Conservation (phyloP, 495 filamentous ascomycete genomes). For the Evansstolkia leycettana region DNA sequence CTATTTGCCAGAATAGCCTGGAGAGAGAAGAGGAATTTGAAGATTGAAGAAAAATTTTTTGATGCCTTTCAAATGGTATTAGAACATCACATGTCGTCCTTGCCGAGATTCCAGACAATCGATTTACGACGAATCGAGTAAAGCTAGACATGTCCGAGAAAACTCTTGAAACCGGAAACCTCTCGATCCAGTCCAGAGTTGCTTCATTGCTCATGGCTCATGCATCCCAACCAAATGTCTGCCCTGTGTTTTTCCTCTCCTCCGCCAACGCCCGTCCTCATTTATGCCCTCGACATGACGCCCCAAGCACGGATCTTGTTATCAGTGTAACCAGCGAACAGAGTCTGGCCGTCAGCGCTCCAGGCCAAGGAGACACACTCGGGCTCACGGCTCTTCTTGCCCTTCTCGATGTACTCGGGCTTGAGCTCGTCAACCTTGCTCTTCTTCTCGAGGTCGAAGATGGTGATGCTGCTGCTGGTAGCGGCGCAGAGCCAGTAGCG, state of each 20-base stretch:
- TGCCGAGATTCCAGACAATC: conserved; percentile 28
- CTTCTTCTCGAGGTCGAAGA: conserved; percentile 99
- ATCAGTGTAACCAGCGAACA: conserved; percentile 99
- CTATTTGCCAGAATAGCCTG: no score
- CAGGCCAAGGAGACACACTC: conserved; percentile 97
- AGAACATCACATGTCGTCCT: conserved; percentile 28
- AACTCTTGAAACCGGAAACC: conserved; percentile 13
- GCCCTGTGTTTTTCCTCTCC: conserved; percentile 8
- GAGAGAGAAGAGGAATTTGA: conserved; percentile 5
- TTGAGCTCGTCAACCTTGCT: conserved; percentile 99
- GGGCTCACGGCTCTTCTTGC: conserved; percentile 98
- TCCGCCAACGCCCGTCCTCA: conserved; percentile 14
- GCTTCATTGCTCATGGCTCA: conserved; percentile 40
- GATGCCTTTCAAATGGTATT: conserved; percentile 28
- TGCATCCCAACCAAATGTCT: conserved; percentile 34
- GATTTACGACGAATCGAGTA: conserved; percentile 24
- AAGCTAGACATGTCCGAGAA: conserved; percentile 28
- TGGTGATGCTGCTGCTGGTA: conserved; percentile 94
- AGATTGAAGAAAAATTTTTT: conserved; percentile 15
- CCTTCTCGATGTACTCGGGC: conserved; percentile 90
- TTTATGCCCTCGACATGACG: conserved; percentile 65
- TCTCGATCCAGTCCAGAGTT: not conserved
- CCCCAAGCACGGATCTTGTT: conserved; percentile 99
- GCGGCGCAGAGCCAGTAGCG: conserved; percentile 99
- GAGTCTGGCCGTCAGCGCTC: conserved; percentile 94